Percentiles rank a stretch among this genome's conserved stretches.
phyloP scores from a whole-genome alignment of 768 basidiomycete genomes.

The Macrolepiota fuliginosa region DNA sequence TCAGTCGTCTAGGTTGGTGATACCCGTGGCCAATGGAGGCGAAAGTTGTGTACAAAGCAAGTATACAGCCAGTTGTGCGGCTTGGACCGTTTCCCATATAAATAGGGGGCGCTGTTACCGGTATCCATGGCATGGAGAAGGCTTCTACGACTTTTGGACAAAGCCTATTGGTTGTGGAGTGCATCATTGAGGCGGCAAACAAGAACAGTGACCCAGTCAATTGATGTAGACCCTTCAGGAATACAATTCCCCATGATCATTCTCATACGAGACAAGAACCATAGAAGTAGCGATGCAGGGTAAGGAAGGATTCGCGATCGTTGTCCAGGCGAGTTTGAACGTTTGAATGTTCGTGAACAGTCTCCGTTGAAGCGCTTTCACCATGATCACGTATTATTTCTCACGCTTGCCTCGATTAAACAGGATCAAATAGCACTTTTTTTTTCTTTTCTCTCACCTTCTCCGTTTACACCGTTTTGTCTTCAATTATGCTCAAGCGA shows the following conservation, averaged over 20 bases:
- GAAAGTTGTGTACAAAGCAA: neutral
- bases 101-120: neutral
- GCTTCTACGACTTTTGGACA: neutral
- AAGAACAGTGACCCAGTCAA: neutral
- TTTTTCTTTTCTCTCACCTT: conserved; percentile 4
- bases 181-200: neutral
- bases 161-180: neutral
- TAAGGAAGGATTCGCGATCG: neutral
- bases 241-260: neutral
- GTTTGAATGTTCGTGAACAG: no score
- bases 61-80: neutral
- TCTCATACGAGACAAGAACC: neutral
- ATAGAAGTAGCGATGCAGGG: neutral
- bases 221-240: neutral
- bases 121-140: neutral
- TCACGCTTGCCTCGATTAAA: neutral
- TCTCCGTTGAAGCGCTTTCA: no score
- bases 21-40: neutral
- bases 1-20: neutral
- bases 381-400: neutral
- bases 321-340: neutral
- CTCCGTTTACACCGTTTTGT: neutral
- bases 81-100: neutral
- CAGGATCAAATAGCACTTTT: neutral
- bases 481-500: neutral